Evolutionary conservation across 306 rosid genomes (phyloP).

Genomic region (Vachellia pachyceras): DNA sequence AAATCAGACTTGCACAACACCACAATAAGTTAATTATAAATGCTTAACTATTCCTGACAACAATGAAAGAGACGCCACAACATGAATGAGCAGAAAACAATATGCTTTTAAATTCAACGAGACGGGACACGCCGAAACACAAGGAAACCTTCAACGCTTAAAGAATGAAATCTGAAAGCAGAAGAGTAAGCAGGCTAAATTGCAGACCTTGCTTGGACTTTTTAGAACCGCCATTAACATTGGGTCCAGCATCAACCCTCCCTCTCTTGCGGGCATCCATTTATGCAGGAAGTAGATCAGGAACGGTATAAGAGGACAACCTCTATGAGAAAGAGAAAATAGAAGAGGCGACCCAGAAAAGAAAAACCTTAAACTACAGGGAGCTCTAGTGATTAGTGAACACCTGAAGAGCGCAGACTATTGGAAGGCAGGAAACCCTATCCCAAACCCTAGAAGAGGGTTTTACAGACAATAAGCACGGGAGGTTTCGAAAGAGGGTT

Average conservation of each 20-base stretch:
- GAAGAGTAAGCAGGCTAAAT: not conserved
- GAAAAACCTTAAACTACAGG: not conserved
- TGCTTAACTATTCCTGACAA: not conserved
- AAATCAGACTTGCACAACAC: constrained; percentile 2
- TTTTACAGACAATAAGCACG: constrained; percentile 5
- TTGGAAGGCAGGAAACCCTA: not conserved
- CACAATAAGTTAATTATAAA: not conserved
- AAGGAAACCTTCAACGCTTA: not conserved
- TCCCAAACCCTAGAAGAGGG: constrained; percentile 48
- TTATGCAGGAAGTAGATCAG: constrained; percentile 37
- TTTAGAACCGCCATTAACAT: constrained; percentile 53
- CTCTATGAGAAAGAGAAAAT: not conserved
- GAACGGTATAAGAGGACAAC: constrained; percentile 33
- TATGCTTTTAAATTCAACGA: not conserved
- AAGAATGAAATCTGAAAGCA: too few relatives aligned
- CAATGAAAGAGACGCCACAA: not conserved
- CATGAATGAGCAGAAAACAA: not conserved
- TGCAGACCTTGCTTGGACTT: constrained; percentile 53
- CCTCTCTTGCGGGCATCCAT: constrained; percentile 62
- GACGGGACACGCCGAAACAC: not conserved
- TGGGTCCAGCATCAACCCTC: constrained; percentile 45
- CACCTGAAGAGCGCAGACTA: not conserved
- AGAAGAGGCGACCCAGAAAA: not conserved
- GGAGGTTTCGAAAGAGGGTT: not conserved
- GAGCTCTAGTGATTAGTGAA: not conserved